phyloP scores from a whole-genome alignment of 2,329 filamentous ascomycete species.

The Sclerotinia subarctica region DNA sequence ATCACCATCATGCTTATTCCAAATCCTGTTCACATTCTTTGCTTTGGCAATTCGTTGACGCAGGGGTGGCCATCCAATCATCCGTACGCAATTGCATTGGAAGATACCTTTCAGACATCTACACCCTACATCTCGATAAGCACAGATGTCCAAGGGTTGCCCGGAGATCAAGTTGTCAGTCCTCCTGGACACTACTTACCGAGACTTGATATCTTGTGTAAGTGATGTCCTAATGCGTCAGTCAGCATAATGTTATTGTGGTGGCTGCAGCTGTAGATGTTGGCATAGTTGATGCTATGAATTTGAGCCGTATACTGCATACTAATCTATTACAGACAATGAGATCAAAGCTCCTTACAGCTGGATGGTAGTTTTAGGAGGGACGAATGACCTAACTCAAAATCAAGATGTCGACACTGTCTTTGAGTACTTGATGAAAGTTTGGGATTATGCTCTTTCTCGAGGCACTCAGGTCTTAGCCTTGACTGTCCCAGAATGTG shows the following conservation, averaged over 20 bases:
- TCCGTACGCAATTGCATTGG: slow-evolving; percentile 53
- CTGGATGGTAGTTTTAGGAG: slow-evolving; percentile 62
- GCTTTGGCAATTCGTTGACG: slow-evolving; percentile 47
- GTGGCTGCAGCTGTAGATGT: neutral
- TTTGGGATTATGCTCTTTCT: slow-evolving; percentile 51
- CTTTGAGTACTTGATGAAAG: slow-evolving; percentile 47
- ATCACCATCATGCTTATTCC: slow-evolving; percentile 28
- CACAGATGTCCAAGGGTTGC: slow-evolving; percentile 47
- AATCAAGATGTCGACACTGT: slow-evolving; percentile 43
- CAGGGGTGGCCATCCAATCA: slow-evolving; percentile 49
- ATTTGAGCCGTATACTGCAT: neutral
- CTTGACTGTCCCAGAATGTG: slow-evolving; percentile 58
- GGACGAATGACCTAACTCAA: slow-evolving; percentile 60
- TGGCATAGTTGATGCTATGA: neutral
- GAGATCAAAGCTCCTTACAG: slow-evolving; percentile 40
- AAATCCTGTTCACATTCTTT: slow-evolving; percentile 32
- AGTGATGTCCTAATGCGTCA: slow-evolving; percentile 24
- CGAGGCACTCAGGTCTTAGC: slow-evolving; percentile 56
- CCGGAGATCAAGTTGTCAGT: slow-evolving; percentile 50
- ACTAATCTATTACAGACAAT: slow-evolving; percentile 23
- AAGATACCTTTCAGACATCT: slow-evolving; percentile 46
- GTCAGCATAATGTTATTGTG: neutral
- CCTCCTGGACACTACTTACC: slow-evolving; percentile 34
- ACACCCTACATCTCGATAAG: slow-evolving; percentile 45
- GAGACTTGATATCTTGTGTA: slow-evolving; percentile 39